Conservation (phyloP, 2,329 filamentous ascomycete genomes). For the Septoria petroselini region DNA sequence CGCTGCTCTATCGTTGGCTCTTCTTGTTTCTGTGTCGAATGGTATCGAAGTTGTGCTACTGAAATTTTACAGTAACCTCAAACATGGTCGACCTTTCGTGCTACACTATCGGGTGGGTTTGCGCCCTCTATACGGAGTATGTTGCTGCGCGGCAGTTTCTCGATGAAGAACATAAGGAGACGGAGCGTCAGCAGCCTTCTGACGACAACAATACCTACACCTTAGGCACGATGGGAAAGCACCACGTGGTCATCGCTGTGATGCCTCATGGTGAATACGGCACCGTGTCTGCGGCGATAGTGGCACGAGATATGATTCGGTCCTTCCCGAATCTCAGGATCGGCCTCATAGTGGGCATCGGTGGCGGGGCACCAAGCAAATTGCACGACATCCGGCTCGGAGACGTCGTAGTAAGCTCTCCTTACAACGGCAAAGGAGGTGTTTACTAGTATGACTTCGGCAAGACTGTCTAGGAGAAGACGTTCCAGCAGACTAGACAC, state of each 20-base stretch:
- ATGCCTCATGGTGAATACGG: slow-evolving; percentile 26
- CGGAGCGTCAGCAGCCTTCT: too few relatives aligned
- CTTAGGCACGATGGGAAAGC: slow-evolving; percentile 27
- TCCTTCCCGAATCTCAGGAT: slow-evolving; percentile 19
- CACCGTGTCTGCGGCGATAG: slow-evolving; percentile 21
- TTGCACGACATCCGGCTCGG: slow-evolving; percentile 29
- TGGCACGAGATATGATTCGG: slow-evolving; percentile 21
- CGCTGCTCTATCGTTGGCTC: too few relatives aligned
- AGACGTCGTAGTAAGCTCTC: slow-evolving; percentile 29
- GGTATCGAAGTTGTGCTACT: too few relatives aligned
- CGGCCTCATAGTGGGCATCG: slow-evolving; percentile 29
- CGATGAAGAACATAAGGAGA: too few relatives aligned
- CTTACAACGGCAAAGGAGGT: slow-evolving; percentile 19
- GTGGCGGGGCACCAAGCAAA: slow-evolving; percentile 26
- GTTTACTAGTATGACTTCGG: slow-evolving; percentile 32
- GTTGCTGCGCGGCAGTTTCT: too few relatives aligned
- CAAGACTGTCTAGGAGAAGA: slow-evolving; percentile 15
- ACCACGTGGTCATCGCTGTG: slow-evolving; percentile 32
- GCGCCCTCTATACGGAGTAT: too few relatives aligned
- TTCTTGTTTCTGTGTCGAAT: too few relatives aligned
- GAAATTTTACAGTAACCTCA: too few relatives aligned
- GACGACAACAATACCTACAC: slow-evolving; percentile 28
- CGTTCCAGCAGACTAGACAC: slow-evolving; percentile 1
- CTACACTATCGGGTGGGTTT: too few relatives aligned
- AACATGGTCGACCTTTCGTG: too few relatives aligned